Evolutionary conservation across 306 rosid genomes (phyloP).

Genomic region (Inga leiocalycina): DNA sequence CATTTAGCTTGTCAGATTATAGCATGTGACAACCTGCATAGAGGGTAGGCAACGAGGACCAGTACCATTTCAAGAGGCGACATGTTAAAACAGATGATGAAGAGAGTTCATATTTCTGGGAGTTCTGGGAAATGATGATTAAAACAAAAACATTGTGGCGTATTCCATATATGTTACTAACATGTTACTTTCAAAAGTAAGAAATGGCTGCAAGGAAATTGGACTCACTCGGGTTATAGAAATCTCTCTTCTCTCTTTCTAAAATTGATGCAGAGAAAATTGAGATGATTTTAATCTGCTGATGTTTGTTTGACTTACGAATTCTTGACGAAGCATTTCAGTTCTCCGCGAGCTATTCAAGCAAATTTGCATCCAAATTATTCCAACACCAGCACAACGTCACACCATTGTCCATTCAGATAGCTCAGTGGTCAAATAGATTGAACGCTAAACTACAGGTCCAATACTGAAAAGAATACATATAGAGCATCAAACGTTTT

Average conservation of each 20-base stretch:
- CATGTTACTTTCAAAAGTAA: background rate
- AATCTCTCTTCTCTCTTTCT: background rate
- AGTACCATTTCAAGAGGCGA: background rate
- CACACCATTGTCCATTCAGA: constrained; percentile 22
- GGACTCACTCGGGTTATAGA: background rate
- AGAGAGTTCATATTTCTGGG: background rate
- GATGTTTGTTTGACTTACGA: background rate
- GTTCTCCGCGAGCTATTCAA: background rate
- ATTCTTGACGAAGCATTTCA: constrained; percentile 21
- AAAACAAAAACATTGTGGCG: background rate
- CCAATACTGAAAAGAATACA: background rate
- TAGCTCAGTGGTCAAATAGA: constrained; percentile 8
- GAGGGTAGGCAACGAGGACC: background rate
- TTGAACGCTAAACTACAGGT: constrained; percentile 14
- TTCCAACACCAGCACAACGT: background rate
- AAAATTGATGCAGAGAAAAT: background rate
- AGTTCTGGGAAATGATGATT: background rate
- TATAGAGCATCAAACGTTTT: background rate
- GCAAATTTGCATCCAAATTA: constrained; percentile 16
- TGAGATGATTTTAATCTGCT: background rate
- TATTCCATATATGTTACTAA: background rate
- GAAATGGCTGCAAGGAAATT: background rate
- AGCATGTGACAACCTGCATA: background rate
- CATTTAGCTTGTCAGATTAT: background rate
- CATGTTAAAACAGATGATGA: background rate